Base-by-base conservation (phyloP, 768 basidiomycete species). In the Lactifluus pinguis region DNA sequence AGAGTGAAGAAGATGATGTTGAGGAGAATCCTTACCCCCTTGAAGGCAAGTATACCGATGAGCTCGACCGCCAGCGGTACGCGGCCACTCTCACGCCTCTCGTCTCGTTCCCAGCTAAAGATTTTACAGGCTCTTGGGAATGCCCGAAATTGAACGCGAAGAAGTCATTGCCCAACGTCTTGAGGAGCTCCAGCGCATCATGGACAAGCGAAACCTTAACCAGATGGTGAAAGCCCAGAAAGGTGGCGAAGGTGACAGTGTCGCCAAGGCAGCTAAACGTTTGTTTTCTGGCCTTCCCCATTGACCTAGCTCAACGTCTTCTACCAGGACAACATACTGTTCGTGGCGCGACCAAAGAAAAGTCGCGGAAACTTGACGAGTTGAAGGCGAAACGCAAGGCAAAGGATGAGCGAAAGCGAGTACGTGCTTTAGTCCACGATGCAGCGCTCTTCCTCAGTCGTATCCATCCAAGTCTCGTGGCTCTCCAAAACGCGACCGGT, bases 121-220 rank as follows among this genome's bases (percentile, higher is more conserved):
- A 63, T 32, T 44, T 29, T 25, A 42, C 69, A 98, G 95, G 55
- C 77, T 98, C 36, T 75, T 92, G 68, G 72, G 76, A 25, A 78
- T 95, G 81, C 80, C 86, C 42, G 95, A 98, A 73, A 80, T 97
- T 67, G 87, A 94, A 62, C 84, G 95, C 57, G 95, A 98, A 72
- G 83, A 83, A 38, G 87, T 92, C 53, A 78, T 98, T 21, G 87
- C 89, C 0, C 77, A 83, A 61, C 85, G 95, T 8, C 75, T 82
- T 38, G 94, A 94, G 62, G 84, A 92, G 72, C 82, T 86, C 74
- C 88, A 92, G 71, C 80, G 83, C 64, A 76, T 83, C 51, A 79
- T 83, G 62, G 88, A 92, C 73, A 81, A 83, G 65, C 78, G 81
- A 51, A 80, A 85, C 66, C 74, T 97, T 9, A 83, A 86, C 32